Evolutionary conservation across 257 asterid genomes (phyloP).

Genomic region (Nicotiana paniculata): DNA sequence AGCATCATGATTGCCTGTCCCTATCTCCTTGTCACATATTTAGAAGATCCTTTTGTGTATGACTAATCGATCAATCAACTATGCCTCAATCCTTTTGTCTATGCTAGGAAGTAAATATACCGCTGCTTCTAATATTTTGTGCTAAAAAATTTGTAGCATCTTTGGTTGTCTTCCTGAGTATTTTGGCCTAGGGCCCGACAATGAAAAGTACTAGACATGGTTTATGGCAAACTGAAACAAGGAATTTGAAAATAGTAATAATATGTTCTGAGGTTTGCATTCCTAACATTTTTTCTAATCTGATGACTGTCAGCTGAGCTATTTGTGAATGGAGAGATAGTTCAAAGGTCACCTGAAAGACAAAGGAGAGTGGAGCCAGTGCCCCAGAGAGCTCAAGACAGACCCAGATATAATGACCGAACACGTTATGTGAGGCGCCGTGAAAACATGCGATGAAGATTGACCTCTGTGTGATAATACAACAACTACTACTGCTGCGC

Average conservation of each 20-base stretch:
- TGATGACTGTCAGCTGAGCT: slow-evolving; percentile 57
- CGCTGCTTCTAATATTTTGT: not conserved
- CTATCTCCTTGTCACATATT: not conserved
- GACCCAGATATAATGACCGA: slow-evolving; percentile 90
- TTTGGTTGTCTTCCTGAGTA: not conserved
- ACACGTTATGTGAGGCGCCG: slow-evolving; percentile 84
- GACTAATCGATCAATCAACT: not conserved
- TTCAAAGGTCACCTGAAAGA: slow-evolving; percentile 90
- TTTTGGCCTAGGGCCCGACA: not conserved
- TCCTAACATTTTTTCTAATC: not conserved
- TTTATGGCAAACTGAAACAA: not conserved
- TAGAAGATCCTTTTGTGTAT: not conserved
- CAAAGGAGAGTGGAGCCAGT: slow-evolving; percentile 94
- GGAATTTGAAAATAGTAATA: not conserved
- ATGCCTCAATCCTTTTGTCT: not conserved
- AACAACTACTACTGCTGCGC: not conserved
- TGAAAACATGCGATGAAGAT: slow-evolving; percentile 46
- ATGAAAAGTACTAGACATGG: not conserved
- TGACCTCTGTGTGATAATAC: not conserved
- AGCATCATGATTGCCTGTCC: not conserved
- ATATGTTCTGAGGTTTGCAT: not conserved
- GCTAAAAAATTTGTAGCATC: not conserved
- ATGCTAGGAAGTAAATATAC: not conserved
- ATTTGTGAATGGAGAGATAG: slow-evolving; percentile 84
- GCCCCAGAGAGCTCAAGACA: slow-evolving; percentile 81